A percentile compares a stretch with the other conserved stretches of the same genome.
These are phyloP conservation scores for Colletotrichum musae DNA, from an alignment of 2,329 filamentous ascomycete genomes.

Conservation along the genomic window DNA sequence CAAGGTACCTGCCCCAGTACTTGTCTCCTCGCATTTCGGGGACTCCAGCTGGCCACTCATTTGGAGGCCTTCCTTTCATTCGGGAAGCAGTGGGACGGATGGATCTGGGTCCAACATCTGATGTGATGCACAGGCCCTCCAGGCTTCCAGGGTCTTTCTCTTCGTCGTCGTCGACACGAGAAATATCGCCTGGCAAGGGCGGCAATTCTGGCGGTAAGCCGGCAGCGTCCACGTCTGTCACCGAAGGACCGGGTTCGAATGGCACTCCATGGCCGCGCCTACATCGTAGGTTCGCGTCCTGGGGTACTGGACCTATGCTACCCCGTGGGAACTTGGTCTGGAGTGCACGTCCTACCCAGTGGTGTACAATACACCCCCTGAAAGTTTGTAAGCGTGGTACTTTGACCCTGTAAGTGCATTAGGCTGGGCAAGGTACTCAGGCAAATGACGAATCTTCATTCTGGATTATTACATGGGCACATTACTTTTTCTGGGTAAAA, in stretches of 20 bases:
- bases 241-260: too few relatives aligned
- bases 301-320: not conserved
- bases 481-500: too few relatives aligned
- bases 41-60: conserved; percentile 19
- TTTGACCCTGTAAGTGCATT: too few relatives aligned
- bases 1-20: conserved; percentile 23
- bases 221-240: too few relatives aligned
- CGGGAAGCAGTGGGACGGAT: conserved; percentile 21
- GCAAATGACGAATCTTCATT: too few relatives aligned
- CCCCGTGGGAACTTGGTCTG: not conserved
- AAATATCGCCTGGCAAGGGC: conserved; percentile 19
- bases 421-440: too few relatives aligned
- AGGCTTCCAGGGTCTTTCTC: not conserved
- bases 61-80: not conserved
- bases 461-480: too few relatives aligned
- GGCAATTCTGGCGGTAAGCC: conserved; percentile 27
- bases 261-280: not conserved
- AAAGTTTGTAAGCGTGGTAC: too few relatives aligned
- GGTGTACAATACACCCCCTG: too few relatives aligned
- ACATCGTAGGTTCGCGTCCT: not conserved
- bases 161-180: too few relatives aligned
- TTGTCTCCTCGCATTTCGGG: conserved; percentile 37
- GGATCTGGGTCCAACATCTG: conserved; percentile 22
- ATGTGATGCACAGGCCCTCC: not conserved
- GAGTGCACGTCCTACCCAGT: not conserved